Evolutionary conservation across 176 grass and related monocot species (phyloP), one percentile per base, ranked within the genome.

Genomic region (Pharus latifolius): DNA sequence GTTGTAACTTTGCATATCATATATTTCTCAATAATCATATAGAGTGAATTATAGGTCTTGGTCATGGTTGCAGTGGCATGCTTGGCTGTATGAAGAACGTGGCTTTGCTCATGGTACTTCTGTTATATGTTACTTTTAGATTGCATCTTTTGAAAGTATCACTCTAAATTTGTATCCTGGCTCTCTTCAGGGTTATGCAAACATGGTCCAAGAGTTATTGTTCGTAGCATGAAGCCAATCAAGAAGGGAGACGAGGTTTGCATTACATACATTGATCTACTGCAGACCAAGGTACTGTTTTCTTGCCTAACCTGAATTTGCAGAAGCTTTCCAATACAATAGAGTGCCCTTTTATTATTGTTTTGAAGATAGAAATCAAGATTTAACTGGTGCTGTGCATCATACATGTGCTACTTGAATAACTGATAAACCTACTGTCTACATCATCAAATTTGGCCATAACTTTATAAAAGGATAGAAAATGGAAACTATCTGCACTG

Each of bases 181-280:
- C 17, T 74, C 7, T 68, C 11, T 68, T 40, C 71, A 97, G 93
- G 53, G 59, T 49, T 73, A 22, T 70, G 42, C 59, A 81, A 76
- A 65, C 88, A 83, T 67, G 78, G 86, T 12, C 93, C 94, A 30
- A 90, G 83, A 85, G 60, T 88, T 64, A 50, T 80, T 73, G 74
- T 98, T 51, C 89, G 89, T 25, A 90, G 89, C 61, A 85, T 35
- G 27, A 92, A 85, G 67, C 73, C 80, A 85, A 90, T 93, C 76
- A 75, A 76, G 16, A 85, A 83, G 67, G 87, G 74, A 1, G 81
- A 93, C 65, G 86, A 98, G 74, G 66, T 98, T 75, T 98, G 71
- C 71, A 78, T 98, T 60, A 73, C 94, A 59, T 98, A 93, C 79
- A 76, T 85, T 44, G 94, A 90, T 78, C 63, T 93, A 58, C 84